Conservation (phyloP, 352 stramenopile genomes). For the Phytophthora macrochlamydospora region DNA sequence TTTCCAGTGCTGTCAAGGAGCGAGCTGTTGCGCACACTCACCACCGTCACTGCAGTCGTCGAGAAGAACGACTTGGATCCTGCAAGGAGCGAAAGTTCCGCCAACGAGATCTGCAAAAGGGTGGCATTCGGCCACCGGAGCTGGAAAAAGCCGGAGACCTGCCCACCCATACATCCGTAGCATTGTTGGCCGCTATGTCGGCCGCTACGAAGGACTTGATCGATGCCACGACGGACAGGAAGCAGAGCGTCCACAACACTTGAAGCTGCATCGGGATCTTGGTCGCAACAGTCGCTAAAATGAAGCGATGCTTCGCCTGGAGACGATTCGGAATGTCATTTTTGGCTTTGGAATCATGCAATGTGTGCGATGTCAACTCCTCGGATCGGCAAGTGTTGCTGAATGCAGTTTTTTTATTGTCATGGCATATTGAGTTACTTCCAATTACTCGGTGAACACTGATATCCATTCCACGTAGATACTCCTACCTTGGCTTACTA, state of each 20-base stretch:
- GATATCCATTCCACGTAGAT: too few species aligned
- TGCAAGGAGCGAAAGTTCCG: slow-evolving; percentile 26
- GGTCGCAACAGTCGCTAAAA: not conserved
- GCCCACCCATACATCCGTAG: slow-evolving; percentile 16
- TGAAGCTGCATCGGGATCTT: too few species aligned
- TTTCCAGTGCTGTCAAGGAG: slow-evolving; percentile 15
- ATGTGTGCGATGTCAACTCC: too few species aligned
- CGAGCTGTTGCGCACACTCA: slow-evolving; percentile 32
- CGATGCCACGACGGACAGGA: slow-evolving; percentile 17
- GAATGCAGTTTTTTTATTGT: too few species aligned
- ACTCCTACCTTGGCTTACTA: too few species aligned
- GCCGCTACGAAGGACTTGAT: slow-evolving; percentile 4
- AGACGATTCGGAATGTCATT: too few species aligned
- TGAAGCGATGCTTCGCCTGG: not conserved
- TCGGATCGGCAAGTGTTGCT: too few species aligned
- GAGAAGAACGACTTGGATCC: slow-evolving; percentile 32
- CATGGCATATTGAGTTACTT: too few species aligned
- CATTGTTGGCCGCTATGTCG: not conserved
- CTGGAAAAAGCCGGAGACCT: slow-evolving; percentile 23
- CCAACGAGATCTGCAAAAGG: slow-evolving; percentile 33
- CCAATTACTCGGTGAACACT: too few species aligned
- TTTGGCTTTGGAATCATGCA: too few species aligned
- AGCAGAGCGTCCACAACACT: not conserved
- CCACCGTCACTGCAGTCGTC: slow-evolving; percentile 23
- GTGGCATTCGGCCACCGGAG: slow-evolving; percentile 36